Percentiles rank a stretch among this genome's conserved stretches.
Evolutionary conservation across 768 basidiomycete genomes (phyloP).

Genomic region (Podaxis pistillaris): DNA sequence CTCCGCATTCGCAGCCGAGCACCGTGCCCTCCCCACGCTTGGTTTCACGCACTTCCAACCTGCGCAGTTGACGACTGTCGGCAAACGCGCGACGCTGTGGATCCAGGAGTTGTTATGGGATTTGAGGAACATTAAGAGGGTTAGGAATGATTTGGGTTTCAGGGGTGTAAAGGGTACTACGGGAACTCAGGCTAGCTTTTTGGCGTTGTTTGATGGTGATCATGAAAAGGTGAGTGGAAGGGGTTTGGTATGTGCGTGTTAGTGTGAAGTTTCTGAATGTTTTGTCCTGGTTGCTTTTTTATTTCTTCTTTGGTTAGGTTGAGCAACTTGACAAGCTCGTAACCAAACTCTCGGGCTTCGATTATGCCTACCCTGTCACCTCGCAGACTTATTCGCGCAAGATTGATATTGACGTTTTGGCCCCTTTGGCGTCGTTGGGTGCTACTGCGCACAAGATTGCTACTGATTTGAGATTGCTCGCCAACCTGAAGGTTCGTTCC

Average conservation of each 20-base stretch:
- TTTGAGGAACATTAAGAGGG: slow-evolving; percentile 86
- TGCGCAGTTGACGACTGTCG: slow-evolving; percentile 96
- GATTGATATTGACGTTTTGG: slow-evolving; percentile 91
- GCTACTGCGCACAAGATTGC: slow-evolving; percentile 98
- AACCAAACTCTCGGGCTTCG: slow-evolving; percentile 88
- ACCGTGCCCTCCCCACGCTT: slow-evolving; percentile 87
- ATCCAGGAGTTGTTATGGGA: slow-evolving; percentile 99
- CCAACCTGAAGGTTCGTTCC: slow-evolving; percentile 76
- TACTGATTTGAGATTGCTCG: slow-evolving; percentile 90
- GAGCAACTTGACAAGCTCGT: slow-evolving; percentile 86
- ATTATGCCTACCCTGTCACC: slow-evolving; percentile 95
- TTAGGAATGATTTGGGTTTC: slow-evolving; percentile 91
- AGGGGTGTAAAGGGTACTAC: slow-evolving; percentile 99
- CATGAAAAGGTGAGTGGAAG: slow-evolving; percentile 70
- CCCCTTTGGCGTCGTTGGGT: slow-evolving; percentile 85
- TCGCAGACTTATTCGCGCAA: slow-evolving; percentile 99
- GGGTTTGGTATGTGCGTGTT: not conserved
- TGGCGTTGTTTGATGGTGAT: slow-evolving; percentile 91
- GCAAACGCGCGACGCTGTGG: slow-evolving; percentile 96
- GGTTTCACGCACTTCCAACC: slow-evolving; percentile 99
- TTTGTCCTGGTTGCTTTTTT: not conserved
- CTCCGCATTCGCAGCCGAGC: slow-evolving; percentile 77
- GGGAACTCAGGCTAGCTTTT: slow-evolving; percentile 95
- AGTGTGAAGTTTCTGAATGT: not conserved
- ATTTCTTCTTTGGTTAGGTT: slow-evolving; percentile 49